phyloP scores from a whole-genome alignment of 2,329 filamentous ascomycete genomes.

The Alternaria angustiovoidea region DNA sequence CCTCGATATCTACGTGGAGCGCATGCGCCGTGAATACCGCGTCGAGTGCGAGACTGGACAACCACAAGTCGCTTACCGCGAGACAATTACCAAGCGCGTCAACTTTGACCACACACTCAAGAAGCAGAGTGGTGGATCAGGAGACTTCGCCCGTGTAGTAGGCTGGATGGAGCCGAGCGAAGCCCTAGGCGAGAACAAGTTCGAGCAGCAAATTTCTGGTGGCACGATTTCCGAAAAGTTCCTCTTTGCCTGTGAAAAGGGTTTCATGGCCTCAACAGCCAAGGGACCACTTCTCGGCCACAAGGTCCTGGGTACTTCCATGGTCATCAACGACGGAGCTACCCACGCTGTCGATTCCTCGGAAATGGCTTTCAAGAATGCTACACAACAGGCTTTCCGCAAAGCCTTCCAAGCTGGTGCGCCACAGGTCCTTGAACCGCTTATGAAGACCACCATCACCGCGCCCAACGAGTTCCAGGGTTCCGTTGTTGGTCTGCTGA shows the following conservation, averaged over 20 bases:
- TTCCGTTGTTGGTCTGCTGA: slow-evolving; percentile 90
- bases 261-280: slow-evolving; percentile 81
- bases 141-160: slow-evolving; percentile 91
- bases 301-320: slow-evolving; percentile 85
- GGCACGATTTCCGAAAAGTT: slow-evolving; percentile 96
- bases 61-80: slow-evolving; percentile 95
- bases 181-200: slow-evolving; percentile 76
- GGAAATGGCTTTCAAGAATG: slow-evolving; percentile 93
- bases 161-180: slow-evolving; percentile 90
- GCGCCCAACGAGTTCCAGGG: slow-evolving; percentile 98
- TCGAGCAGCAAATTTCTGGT: slow-evolving; percentile 86
- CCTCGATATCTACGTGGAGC: slow-evolving; percentile 96
- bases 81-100: slow-evolving; percentile 82
- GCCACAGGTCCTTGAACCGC: slow-evolving; percentile 87
- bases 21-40: slow-evolving; percentile 94
- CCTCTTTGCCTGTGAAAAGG: slow-evolving; percentile 92
- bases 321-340: slow-evolving; percentile 95
- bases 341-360: slow-evolving; percentile 98
- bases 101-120: slow-evolving; percentile 93
- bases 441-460: slow-evolving; percentile 98
- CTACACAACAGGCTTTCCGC: slow-evolving; percentile 94
- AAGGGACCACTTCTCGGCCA: slow-evolving; percentile 93
- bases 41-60: slow-evolving; percentile 96
- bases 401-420: slow-evolving; percentile 86
- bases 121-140: slow-evolving; percentile 94